These are phyloP conservation scores for Albifimbria verrucaria DNA, from an alignment of 2,329 filamentous ascomycete genomes.

Conservation along the genomic window DNA sequence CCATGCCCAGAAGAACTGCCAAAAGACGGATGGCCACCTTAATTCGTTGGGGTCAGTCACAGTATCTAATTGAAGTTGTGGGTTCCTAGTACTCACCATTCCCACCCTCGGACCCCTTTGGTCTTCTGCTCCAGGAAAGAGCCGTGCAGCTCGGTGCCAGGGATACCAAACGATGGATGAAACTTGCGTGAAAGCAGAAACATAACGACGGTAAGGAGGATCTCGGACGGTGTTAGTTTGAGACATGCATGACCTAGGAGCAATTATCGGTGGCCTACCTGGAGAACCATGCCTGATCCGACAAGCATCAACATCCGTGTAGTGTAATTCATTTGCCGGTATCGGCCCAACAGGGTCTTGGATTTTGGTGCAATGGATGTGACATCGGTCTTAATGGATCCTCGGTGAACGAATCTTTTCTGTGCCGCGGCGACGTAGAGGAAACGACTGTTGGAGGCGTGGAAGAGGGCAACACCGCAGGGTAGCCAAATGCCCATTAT, in stretches of 20 bases:
- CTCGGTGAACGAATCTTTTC: slow-evolving; percentile 20
- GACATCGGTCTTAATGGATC: not conserved
- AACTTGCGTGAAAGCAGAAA: slow-evolving; percentile 62
- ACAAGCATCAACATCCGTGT: slow-evolving; percentile 46
- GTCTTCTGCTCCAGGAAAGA: slow-evolving; percentile 34
- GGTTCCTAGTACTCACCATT: slow-evolving; percentile 46
- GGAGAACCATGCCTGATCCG: slow-evolving; percentile 50
- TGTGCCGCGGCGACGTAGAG: slow-evolving; percentile 54
- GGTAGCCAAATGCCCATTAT: slow-evolving; percentile 64
- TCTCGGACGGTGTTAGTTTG: slow-evolving; percentile 30
- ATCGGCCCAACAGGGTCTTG: slow-evolving; percentile 22
- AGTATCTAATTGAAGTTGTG: not conserved
- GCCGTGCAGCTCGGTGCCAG: slow-evolving; percentile 44
- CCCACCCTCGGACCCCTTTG: slow-evolving; percentile 51
- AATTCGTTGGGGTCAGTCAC: slow-evolving; percentile 10
- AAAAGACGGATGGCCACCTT: slow-evolving; percentile 55
- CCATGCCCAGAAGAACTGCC: slow-evolving; percentile 61
- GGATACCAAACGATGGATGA: slow-evolving; percentile 57
- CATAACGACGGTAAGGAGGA: slow-evolving; percentile 54
- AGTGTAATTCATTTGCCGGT: slow-evolving; percentile 36
- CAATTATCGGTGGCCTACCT: slow-evolving; percentile 36
- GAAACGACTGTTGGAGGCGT: slow-evolving; percentile 59
- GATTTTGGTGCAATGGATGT: not conserved
- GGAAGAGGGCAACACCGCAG: slow-evolving; percentile 62
- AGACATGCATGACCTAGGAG: not conserved